Base-by-base conservation (phyloP, 495 filamentous ascomycete species). In the Penicillium subrubescens region DNA sequence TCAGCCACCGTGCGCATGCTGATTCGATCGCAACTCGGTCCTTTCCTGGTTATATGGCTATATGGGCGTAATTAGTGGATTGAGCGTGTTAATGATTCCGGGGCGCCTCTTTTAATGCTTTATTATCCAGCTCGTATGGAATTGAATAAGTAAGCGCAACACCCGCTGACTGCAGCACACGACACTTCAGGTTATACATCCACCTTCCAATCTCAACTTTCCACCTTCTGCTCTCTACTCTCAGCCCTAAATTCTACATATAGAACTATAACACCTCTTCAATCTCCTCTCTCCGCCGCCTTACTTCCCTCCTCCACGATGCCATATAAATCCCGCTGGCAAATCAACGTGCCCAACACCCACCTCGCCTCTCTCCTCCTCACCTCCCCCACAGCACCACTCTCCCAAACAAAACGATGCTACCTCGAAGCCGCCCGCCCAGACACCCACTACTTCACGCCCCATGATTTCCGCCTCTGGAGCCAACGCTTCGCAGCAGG, bases 401-500 rank as follows among this genome's bases (percentile, higher is more conserved):
- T 86, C 2, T 80, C 79, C n/a, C 71, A 75, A 33, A 79, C 75
- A 15, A 70, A 79, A 14, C 72, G 66, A 61, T 75, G 71, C 55
- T 79, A 82, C 70, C 81, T 89, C 15, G 88, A 91, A 62, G 81
- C 82, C 11, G 79, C 83, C 15, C 75, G 79, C 1, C 85, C 87
- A 15, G 81, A 85, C 19, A 83, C 81, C 7, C 82, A 87, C 61
- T 84, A 78, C 66, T 79, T 90, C 35, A 85, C 83, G 10, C 71
- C 75, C 7, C 75, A 82, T 73, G 77, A 81, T 62, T 91, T 89
- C 76, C 89, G 91, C 48, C 77, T 88, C 61, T 89, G 89, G 81
- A 81, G 86, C 54, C 86, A 92, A 71, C 86, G 90, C 11, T 74
- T 96, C 23, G 92, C 92, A 11, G 74, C 86, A 1, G 92, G 92